These are phyloP conservation scores for Withania somnifera DNA, from an alignment of 305 asterid genomes.

Conservation along the genomic window DNA sequence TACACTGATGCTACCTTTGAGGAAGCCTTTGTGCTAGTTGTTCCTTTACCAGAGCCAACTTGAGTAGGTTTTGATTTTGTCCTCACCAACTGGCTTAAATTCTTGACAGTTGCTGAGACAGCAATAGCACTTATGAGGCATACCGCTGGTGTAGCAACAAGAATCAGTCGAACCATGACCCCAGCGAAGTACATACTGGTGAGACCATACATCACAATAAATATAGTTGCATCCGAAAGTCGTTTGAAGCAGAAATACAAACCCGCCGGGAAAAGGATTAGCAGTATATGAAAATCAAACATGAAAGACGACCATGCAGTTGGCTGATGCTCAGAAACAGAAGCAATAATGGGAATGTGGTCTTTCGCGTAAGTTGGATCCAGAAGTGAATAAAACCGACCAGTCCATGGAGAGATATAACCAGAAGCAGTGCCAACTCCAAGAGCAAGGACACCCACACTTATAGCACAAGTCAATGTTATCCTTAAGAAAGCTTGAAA, in stretches of 20 bases:
- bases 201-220: conserved; percentile 95
- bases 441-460: conserved; percentile 70
- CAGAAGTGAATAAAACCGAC: conserved; percentile 91
- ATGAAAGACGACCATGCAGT: conserved; percentile 99
- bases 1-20: conserved; percentile 53
- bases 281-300: conserved; percentile 89
- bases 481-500: conserved; percentile 79
- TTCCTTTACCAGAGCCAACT: conserved; percentile 60
- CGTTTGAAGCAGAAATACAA: conserved; percentile 97
- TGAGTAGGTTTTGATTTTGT: conserved; percentile 50
- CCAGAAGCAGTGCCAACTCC: conserved; percentile 99
- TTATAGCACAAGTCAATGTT: conserved; percentile 71
- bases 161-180: conserved; percentile 96
- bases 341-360: conserved; percentile 94
- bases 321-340: conserved; percentile 99
- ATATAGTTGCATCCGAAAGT: conserved; percentile 86
- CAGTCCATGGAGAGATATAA: conserved; percentile 97
- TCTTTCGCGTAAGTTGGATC: conserved; percentile 99
- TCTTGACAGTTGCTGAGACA: conserved; percentile 91
- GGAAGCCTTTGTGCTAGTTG: conserved; percentile 54
- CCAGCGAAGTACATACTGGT: conserved; percentile 99
- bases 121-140: conserved; percentile 98
- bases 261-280: conserved; percentile 93
- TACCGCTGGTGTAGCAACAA: conserved; percentile 97
- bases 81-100: conserved; percentile 76